These are phyloP conservation scores for Penicillium psychrosexuale DNA, from an alignment of 2,329 filamentous ascomycete species.

Conservation along the genomic window DNA sequence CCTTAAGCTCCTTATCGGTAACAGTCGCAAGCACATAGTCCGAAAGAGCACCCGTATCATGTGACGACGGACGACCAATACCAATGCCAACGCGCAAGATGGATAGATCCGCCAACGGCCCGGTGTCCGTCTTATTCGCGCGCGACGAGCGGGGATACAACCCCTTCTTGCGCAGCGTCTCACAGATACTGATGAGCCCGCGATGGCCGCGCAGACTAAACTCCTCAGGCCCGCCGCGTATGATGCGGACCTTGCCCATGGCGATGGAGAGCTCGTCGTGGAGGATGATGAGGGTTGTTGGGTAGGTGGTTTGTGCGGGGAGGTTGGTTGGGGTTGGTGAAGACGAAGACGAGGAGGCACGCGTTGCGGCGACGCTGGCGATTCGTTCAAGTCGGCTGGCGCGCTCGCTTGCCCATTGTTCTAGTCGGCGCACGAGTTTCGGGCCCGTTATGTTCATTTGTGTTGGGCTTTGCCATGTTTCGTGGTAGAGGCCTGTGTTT, in stretches of 20 bases:
- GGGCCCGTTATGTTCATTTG: constrained; percentile 83
- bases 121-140: neutral
- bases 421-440: constrained; percentile 65
- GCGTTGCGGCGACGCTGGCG: neutral
- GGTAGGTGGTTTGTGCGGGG: neutral
- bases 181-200: constrained; percentile 66
- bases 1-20: constrained; percentile 50
- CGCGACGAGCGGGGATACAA: constrained; percentile 34
- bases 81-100: constrained; percentile 70
- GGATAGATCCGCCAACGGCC: constrained; percentile 27
- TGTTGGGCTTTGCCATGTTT: constrained; percentile 65
- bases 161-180: constrained; percentile 48
- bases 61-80: constrained; percentile 73
- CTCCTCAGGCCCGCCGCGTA: constrained; percentile 54
- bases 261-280: constrained; percentile 83
- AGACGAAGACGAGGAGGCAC: neutral
- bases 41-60: constrained; percentile 66
- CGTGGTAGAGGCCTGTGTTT: constrained; percentile 40
- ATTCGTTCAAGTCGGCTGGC: constrained; percentile 5
- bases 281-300: constrained; percentile 64
- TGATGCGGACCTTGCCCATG: constrained; percentile 65
- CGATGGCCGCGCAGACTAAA: constrained; percentile 69
- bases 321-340: neutral
- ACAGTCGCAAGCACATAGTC: constrained; percentile 74
- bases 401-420: constrained; percentile 34